Conservation (phyloP, 345 rosid genomes). For the Moricandia arvensis region DNA sequence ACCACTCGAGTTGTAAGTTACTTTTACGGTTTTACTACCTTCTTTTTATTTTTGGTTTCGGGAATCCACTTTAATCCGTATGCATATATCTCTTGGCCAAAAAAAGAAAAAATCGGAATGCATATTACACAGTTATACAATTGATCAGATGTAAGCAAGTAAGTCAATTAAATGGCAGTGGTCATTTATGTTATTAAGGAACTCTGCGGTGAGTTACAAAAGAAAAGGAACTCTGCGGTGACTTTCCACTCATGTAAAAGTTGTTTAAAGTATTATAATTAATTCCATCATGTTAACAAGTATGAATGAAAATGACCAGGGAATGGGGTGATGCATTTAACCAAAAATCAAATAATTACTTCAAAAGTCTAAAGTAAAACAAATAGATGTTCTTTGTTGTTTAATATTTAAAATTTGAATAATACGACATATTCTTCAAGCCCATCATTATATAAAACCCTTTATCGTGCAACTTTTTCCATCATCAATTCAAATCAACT, state of each 20-base stretch:
- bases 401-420: not conserved
- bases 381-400: conserved; percentile 9
- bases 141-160: not conserved
- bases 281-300: conserved; percentile 10
- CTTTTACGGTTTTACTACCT: not conserved
- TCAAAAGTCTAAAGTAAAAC: conserved; percentile 17
- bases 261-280: not conserved
- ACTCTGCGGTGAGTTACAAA: no score
- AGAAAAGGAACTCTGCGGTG: no score
- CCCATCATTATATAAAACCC: conserved; percentile 26
- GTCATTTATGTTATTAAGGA: not conserved
- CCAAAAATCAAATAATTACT: conserved; percentile 6
- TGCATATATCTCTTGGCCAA: no score
- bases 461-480: conserved; percentile 23
- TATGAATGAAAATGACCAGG: conserved; percentile 1
- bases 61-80: not conserved
- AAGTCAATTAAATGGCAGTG: not conserved
- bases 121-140: not conserved
- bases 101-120: no score
- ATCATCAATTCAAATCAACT: conserved; percentile 21
- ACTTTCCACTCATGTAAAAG: not conserved
- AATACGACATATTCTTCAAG: not conserved
- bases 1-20: no score
- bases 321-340: conserved; percentile 1
- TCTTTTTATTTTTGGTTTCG: not conserved